Evolutionary conservation across 768 basidiomycete genomes (phyloP), one percentile per base, ranked within the genome.

Genomic region (Lepiota venenata): DNA sequence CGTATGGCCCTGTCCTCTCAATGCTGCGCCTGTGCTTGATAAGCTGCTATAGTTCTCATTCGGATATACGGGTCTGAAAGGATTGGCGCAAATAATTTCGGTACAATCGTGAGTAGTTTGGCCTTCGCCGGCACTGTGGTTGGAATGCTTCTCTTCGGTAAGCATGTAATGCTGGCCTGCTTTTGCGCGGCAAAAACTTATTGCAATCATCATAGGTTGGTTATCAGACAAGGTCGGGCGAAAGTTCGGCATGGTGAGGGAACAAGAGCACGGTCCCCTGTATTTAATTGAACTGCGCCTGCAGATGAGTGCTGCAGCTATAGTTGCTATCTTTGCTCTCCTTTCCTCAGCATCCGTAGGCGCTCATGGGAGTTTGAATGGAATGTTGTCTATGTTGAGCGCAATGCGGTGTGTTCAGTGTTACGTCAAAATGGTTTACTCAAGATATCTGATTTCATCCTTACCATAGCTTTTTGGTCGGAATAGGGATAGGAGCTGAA

Each of bases 401-500:
- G 88, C 84, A 15, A 91, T 85, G 73, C 84, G 92, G 85, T 87
- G 60, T 61, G 71, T 65, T 16, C 25, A 25, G 25, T 25, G 25
- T 5, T 25, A 25, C 25, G 5, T 25, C 5, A 25, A n/a, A 25
- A 25, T 25, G 25, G 5, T 5, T 25, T 25, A 2, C 25, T 25
- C 25, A 2, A 25, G 25, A 25, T 25, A 2, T 25, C 25, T 25
- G 25, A 25, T 25, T 2, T 5, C 25, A 25, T 25, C 25, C 5
- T 25, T 25, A 25, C 25, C 5, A 11, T 56, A 91, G 91, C 6
- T 95, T 95, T 74, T 68, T 97, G 1, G 76, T 94, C 42, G 95
- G 95, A 37, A 87, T 95, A 50, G 93, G 93, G 20, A 78, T 93
- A 0, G 91, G 92, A 4, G 90, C 89, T 5, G 90, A 91, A 67